Conservation (phyloP, 139 green algal species). For the Ettlia oleoabundans region DNA sequence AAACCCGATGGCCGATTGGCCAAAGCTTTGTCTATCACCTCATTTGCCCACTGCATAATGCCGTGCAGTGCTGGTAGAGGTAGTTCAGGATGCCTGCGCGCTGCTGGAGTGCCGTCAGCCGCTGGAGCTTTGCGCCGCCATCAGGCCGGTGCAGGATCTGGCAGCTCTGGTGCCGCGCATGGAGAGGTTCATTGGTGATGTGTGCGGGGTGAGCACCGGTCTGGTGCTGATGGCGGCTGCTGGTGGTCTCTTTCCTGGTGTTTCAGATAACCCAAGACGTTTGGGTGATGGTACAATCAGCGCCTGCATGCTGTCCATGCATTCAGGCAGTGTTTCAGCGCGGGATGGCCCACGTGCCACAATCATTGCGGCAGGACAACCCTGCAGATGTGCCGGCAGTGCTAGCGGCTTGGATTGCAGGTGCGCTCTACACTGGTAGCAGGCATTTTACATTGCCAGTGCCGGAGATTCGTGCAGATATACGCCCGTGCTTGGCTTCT, state of each 20-base stretch:
- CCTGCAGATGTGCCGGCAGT: conserved; percentile 25
- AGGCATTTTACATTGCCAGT: no score
- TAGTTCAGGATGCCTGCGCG: conserved; percentile 74
- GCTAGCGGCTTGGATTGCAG: conserved; percentile 20
- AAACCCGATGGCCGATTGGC: background rate
- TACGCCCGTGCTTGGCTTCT: no score
- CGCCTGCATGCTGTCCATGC: no score
- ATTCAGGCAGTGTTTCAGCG: conserved; percentile 36
- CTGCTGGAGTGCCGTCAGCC: conserved; percentile 44
- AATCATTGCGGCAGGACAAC: conserved; percentile 30
- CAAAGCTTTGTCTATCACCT: no score
- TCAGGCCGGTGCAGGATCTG: conserved; percentile 17
- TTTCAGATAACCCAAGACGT: no score
- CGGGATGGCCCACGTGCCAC: conserved; percentile 30
- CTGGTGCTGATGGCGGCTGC: no score
- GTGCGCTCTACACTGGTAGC: no score
- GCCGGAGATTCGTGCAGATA: no score
- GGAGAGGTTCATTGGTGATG: conserved; percentile 35
- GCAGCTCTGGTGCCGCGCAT: conserved; percentile 27
- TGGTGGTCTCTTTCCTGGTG: no score
- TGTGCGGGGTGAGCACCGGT: conserved; percentile 26
- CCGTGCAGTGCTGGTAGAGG: conserved; percentile 29
- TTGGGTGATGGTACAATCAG: no score
- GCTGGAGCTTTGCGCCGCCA: conserved; percentile 72
- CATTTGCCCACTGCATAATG: background rate